These are phyloP conservation scores for Podaxis carcinomalis DNA, from an alignment of 768 basidiomycete species.

Conservation along the genomic window DNA sequence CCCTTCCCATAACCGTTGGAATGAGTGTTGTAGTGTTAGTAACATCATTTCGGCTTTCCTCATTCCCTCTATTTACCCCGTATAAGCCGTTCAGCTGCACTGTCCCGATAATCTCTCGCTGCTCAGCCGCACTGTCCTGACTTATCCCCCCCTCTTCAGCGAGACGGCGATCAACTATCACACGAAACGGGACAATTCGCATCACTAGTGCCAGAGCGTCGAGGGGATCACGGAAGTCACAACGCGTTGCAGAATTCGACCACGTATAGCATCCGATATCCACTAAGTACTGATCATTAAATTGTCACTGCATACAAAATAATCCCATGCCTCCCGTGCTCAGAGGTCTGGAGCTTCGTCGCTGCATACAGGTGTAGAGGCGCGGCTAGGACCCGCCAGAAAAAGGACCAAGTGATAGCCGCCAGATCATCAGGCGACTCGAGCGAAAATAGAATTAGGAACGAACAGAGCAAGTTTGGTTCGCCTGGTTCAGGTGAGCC, in stretches of 20 bases:
- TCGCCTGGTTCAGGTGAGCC: background rate
- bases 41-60: background rate
- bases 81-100: background rate
- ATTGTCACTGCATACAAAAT: background rate
- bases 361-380: background rate
- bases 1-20: background rate
- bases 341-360: background rate
- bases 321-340: background rate
- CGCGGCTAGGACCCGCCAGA: background rate
- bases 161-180: background rate
- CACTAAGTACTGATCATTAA: background rate
- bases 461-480: conserved; percentile 5
- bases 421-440: background rate
- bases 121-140: background rate
- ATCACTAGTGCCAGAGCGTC: background rate
- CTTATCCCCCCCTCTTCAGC: background rate
- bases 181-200: background rate
- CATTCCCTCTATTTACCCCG: background rate
- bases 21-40: background rate
- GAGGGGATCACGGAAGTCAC: background rate
- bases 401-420: background rate
- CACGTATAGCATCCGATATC: background rate
- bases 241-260: background rate
- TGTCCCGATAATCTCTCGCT: background rate
- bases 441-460: background rate